These are phyloP conservation scores for Linaria vulgaris DNA, from an alignment of 257 asterid genomes.

Conservation along the genomic window DNA sequence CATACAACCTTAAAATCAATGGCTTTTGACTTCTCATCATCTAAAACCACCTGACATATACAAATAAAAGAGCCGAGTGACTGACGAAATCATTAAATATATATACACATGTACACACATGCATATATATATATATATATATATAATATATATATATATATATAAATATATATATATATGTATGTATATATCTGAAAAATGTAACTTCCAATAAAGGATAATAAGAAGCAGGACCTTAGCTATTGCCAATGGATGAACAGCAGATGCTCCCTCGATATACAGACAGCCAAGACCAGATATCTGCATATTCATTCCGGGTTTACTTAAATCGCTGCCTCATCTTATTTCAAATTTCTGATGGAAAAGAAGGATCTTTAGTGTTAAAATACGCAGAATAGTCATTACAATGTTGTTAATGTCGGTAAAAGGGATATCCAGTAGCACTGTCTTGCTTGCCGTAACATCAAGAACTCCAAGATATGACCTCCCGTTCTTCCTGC, in stretches of 20 bases:
- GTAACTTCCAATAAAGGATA: conserved; percentile 3
- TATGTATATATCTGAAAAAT: not conserved
- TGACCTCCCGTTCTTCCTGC: conserved; percentile 88
- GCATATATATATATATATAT: no score
- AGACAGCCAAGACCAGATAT: conserved; percentile 53
- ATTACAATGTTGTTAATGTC: conserved; percentile 76
- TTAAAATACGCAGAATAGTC: conserved; percentile 10
- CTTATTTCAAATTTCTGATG: not conserved
- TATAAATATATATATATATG: no score
- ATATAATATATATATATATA: no score
- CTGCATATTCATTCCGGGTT: conserved; percentile 45
- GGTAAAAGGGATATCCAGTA: conserved; percentile 74
- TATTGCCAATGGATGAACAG: conserved; percentile 69
- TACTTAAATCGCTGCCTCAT: conserved; percentile 18
- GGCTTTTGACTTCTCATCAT: conserved; percentile 66
- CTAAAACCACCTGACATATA: conserved; percentile 75
- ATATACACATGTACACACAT: no score
- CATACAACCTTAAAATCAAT: conserved; percentile 61
- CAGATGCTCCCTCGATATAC: conserved; percentile 90
- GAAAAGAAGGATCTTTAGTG: conserved; percentile 15
- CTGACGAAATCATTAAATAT: conserved; percentile 11
- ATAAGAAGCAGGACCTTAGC: conserved; percentile 60
- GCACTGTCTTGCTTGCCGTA: conserved; percentile 44
- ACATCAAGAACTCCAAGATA: conserved; percentile 80
- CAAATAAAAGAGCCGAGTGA: conserved; percentile 28